Base-by-base conservation (phyloP, 305 asterid genomes). In the Fraxinus sp. region DNA sequence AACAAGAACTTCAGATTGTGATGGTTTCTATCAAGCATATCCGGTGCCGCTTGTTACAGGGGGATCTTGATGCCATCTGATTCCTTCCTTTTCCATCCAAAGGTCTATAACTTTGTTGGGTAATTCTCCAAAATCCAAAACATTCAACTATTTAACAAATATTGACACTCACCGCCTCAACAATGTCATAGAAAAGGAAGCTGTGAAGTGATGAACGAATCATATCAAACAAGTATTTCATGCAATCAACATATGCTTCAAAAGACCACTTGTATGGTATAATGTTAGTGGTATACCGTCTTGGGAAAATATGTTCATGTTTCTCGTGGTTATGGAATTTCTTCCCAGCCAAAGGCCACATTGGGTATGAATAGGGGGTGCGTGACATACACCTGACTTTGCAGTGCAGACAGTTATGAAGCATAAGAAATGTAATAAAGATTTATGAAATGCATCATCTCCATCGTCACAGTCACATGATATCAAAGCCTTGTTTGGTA, bases 251-350 rank as follows among this genome's bases (percentile, higher is more conserved):
- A 35, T 37, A 62, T 36, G 71, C 55, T 82, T 52, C 22, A 14
- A 52, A 52, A 16, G 64, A 52, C 64, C 8, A 16, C 18, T 52
- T 52, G 44, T 76, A 85, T 70, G 81, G 77, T 73, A 66, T 11
- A 26, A 78, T 77, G 44, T 24, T 79, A 62, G 37, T 30, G 73
- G 81, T 84, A 80, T 92, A 93, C 97, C 91, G 73, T 84, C 79
- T 85, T 90, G 5, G 98, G 97, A 72, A 92, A 91, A 88, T 91
- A 92, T 64, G 95, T 91, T 81, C 97, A 93, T 0, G 94, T 93
- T 77, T 97, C 98, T 68, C 96, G 90, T 36, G 93, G 92, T 81
- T 92, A 93, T 7, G 92, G 89, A 85, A 83, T 78, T 16, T 94
- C 98, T 64, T 92, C 94, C 87, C 89, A 86, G 77, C 89, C 89